Evolutionary conservation across 257 asterid species (phyloP).

Genomic region (Nyctanthes arbortristis): DNA sequence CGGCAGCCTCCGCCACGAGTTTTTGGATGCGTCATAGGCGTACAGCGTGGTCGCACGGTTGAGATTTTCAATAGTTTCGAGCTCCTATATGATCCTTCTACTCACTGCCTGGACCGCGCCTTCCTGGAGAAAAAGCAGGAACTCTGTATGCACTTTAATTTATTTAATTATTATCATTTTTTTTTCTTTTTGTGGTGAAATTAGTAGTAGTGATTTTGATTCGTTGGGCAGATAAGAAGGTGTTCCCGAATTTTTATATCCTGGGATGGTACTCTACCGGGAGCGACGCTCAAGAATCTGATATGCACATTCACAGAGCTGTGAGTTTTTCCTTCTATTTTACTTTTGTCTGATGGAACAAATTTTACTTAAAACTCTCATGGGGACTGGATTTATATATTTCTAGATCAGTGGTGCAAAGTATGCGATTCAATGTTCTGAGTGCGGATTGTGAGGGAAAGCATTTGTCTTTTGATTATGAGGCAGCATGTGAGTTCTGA

Average conservation of each 20-base stretch:
- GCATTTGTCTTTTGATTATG: not conserved
- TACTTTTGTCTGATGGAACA: not conserved
- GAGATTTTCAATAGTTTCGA: conserved; percentile 99
- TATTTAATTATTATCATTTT: not conserved
- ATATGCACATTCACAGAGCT: conserved; percentile 93
- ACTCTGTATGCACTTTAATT: conserved; percentile 58
- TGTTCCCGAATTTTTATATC: conserved; percentile 81
- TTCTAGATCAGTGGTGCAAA: not conserved
- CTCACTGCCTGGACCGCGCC: conserved; percentile 80
- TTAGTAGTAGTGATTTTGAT: conserved; percentile 15
- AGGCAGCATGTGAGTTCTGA: not conserved
- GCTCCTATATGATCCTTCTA: conserved; percentile 67
- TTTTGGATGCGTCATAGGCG: conserved; percentile 95
- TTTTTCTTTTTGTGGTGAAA: not conserved
- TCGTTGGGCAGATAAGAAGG: conserved; percentile 80
- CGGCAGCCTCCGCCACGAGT: conserved; percentile 56
- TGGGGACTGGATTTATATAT: not conserved
- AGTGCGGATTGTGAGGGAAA: not conserved
- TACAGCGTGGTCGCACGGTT: conserved; percentile 90
- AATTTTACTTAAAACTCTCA: not conserved
- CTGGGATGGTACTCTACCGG: conserved; percentile 99
- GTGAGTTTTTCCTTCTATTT: conserved; percentile 46
- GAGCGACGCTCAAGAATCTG: conserved; percentile 86
- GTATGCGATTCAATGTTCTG: not conserved
- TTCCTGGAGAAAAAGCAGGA: conserved; percentile 95